phyloP scores from a whole-genome alignment of 768 basidiomycete species.

The Galerina sulciceps region DNA sequence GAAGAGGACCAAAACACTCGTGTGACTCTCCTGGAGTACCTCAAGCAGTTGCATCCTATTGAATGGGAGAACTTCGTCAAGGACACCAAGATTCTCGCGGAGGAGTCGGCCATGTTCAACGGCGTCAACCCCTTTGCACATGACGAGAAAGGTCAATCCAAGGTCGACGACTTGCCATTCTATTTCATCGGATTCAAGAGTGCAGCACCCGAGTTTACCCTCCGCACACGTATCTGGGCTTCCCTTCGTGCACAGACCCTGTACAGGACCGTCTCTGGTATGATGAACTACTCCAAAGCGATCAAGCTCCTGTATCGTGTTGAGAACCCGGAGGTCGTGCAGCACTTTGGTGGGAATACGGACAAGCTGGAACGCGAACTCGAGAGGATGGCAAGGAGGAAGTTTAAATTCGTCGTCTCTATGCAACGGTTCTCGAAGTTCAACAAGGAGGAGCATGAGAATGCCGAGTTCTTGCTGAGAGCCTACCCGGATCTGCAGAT shows the following conservation, averaged over 20 bases:
- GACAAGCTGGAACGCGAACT: constrained; percentile 96
- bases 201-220: constrained; percentile 96
- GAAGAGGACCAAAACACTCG: constrained; percentile 98
- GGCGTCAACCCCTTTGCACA: constrained; percentile 71
- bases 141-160: constrained; percentile 82
- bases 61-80: constrained; percentile 99
- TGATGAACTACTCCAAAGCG: constrained; percentile 99
- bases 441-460: constrained; percentile 99
- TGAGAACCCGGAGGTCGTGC: constrained; percentile 99
- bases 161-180: constrained; percentile 93
- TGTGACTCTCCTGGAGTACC: constrained; percentile 95
- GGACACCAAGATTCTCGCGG: constrained; percentile 98
- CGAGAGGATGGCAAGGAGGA: constrained; percentile 96
- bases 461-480: constrained; percentile 95
- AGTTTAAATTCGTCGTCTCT: constrained; percentile 99
- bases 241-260: constrained; percentile 98
- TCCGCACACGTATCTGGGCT: constrained; percentile 99
- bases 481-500: constrained; percentile 99
- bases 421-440: constrained; percentile 99
- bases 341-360: constrained; percentile 96
- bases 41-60: constrained; percentile 96
- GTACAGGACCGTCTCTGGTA: constrained; percentile 97
- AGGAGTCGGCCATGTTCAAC: constrained; percentile 88
- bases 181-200: constrained; percentile 99
- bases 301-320: constrained; percentile 99